Base-by-base conservation (phyloP, 306 rosid genomes). In the Trifolium subterraneum region DNA sequence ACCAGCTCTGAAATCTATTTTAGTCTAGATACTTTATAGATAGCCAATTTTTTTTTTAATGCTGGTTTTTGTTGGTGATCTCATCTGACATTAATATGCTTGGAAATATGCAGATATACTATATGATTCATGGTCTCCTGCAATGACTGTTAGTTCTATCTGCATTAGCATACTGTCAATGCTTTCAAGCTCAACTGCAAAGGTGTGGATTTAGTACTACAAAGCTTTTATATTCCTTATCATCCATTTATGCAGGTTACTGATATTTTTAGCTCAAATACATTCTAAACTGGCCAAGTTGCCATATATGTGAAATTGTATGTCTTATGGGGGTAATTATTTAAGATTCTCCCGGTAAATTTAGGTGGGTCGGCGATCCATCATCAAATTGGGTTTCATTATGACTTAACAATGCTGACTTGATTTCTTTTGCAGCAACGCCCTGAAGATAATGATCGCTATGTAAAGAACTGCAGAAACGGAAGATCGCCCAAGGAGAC, bases 111-210 rank as follows among this genome's bases (percentile, higher is more conserved):
- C 88, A 95, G 99, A 95, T 84, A 95, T 95, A 87, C 81, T 95
- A 84, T 95, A 95, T 14, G 99, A 95, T 88, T 95, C 99, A 16
- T 95, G 99, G 99, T 95, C 99, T 78, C 99, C 99, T 36, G 99
- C 99, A 25, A 95, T 95, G 99, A 95, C 99, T 63, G 99, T 95
- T 75, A 92, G 99, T 84, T 95, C 99, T 36, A 92, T 95, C 87
- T 92, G 99, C 84, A 92, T 95, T 81, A 95, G 99, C 90, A 95
- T 95, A 80, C 97, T 95, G 82, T 95, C 99, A 61, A 95, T 95
- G 99, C 96, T 95, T 71, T 95, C 99, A 66, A 95, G 99, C 92
- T 92, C 99, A 18, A 81, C 99, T 7, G 87, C 73, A 19, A 95
- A 95, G 99, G 99, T 95, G 33, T 27, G 87, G 68, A 67, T 75